Conservation (phyloP, 805 yeast species). For the Spathaspora hagerdaliae region DNA sequence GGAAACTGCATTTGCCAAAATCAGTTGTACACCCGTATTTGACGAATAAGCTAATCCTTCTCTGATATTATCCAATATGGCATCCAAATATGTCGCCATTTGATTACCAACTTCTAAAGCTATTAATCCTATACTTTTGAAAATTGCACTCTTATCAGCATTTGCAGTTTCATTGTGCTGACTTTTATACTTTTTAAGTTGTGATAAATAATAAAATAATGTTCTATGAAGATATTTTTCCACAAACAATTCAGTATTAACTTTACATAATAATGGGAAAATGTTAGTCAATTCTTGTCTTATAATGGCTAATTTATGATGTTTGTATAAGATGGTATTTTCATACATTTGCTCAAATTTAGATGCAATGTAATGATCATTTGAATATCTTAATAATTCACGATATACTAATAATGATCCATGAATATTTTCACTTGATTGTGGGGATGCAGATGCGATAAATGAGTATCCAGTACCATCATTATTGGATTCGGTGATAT, state of each 20-base stretch:
- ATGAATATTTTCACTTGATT: constrained; percentile 66
- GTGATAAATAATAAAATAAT: constrained; percentile 70
- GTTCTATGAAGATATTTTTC: constrained; percentile 78
- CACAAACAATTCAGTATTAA: constrained; percentile 70
- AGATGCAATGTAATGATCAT: constrained; percentile 67
- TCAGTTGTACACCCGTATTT: constrained; percentile 32
- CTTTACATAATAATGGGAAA: constrained; percentile 78
- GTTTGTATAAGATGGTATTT: constrained; percentile 67
- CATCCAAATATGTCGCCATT: constrained; percentile 83
- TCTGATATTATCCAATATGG: constrained; percentile 76
- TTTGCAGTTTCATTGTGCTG: constrained; percentile 35
- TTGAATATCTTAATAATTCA: constrained; percentile 63
- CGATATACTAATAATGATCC: constrained; percentile 81
- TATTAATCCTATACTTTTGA: constrained; percentile 80
- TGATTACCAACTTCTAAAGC: constrained; percentile 76
- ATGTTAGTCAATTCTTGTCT: constrained; percentile 82
- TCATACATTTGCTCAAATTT: constrained; percentile 77
- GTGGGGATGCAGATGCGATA: constrained; percentile 14
- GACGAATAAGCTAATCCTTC: constrained; percentile 59
- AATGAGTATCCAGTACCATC: constrained; percentile 15
- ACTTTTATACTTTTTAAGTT: constrained; percentile 62
- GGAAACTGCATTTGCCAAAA: constrained; percentile 35
- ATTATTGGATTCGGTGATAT: not conserved
- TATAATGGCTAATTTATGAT: constrained; percentile 69
- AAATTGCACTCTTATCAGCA: constrained; percentile 68